These are phyloP conservation scores for Piromyces finnis DNA, from an alignment of 192 early-diverging fungal species.

Conservation along the genomic window DNA sequence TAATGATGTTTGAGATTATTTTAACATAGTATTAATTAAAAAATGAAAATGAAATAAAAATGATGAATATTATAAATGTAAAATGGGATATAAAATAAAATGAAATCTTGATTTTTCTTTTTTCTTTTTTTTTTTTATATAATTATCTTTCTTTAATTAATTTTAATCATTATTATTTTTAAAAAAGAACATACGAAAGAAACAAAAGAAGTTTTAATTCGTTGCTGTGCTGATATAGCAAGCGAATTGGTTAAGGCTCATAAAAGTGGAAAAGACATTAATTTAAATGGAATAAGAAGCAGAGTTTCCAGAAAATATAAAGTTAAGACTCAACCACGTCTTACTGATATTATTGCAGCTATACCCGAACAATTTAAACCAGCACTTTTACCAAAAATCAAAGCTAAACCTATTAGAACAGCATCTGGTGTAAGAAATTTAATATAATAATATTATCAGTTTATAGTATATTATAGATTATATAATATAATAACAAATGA, in stretches of 20 bases:
- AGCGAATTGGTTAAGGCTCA: conserved; percentile 62
- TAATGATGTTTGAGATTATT: too few species aligned
- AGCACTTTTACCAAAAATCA: conserved; percentile 64
- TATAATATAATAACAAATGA: too few species aligned
- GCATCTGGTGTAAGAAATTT: conserved; percentile 62
- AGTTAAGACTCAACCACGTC: conserved; percentile 70
- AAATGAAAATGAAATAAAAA: too few species aligned
- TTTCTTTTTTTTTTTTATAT: too few species aligned
- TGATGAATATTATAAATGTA: too few species aligned
- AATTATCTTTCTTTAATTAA: too few species aligned
- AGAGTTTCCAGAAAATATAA: conserved; percentile 44
- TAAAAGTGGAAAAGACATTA: conserved; percentile 50
- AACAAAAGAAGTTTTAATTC: background rate
- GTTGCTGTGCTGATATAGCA: conserved; percentile 66
- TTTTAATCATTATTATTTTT: too few species aligned
- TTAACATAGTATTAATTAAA: too few species aligned
- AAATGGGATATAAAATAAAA: too few species aligned
- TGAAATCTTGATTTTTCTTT: too few species aligned
- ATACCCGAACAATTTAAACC: conserved; percentile 86
- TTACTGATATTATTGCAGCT: conserved; percentile 95
- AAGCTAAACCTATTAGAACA: conserved; percentile 92
- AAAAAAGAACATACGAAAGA: background rate
- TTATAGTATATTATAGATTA: too few species aligned
- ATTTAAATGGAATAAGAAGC: conserved; percentile 70
- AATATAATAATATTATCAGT: too few species aligned